phyloP scores from a whole-genome alignment of 2,329 filamentous ascomycete genomes.

The Tothia fuscella region DNA sequence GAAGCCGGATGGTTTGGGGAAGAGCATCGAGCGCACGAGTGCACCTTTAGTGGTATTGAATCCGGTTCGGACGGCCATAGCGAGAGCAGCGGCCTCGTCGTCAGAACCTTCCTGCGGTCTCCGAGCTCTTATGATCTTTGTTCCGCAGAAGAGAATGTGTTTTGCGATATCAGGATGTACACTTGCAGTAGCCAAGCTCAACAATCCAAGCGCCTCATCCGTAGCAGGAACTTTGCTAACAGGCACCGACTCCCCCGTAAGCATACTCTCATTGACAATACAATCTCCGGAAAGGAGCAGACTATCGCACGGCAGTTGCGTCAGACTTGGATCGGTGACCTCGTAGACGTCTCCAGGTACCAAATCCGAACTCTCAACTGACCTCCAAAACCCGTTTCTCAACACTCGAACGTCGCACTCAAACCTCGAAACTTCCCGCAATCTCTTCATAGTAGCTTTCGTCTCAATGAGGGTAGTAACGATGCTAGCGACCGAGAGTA shows the following conservation, averaged over 20 bases:
- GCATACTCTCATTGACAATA: conserved; percentile 98
- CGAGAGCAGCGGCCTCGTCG: conserved; percentile 81
- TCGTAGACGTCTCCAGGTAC: conserved; percentile 96
- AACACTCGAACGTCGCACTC: conserved; percentile 92
- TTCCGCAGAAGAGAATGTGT: conserved; percentile 89
- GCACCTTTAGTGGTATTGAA: conserved; percentile 98
- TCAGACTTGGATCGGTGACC: conserved; percentile 81
- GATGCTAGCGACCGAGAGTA: conserved; percentile 91
- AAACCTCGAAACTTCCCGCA: conserved; percentile 85
- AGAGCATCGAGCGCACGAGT: conserved; percentile 92
- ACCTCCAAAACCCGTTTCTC: conserved; percentile 90
- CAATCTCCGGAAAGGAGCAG: conserved; percentile 85
- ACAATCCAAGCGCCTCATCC: conserved; percentile 61
- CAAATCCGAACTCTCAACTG: conserved; percentile 73
- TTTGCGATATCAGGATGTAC: conserved; percentile 73
- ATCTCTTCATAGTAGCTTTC: conserved; percentile 76
- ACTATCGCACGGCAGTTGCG: conserved; percentile 85
- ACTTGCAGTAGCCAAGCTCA: conserved; percentile 71
- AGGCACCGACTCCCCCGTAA: conserved; percentile 92
- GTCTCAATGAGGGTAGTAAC: conserved; percentile 83
- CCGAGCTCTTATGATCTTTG: conserved; percentile 83
- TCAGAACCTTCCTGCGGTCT: conserved; percentile 51
- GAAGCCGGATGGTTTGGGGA: conserved; percentile 95
- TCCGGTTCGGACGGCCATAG: conserved; percentile 84
- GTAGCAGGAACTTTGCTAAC: conserved; percentile 83